Evolutionary conservation across 2,329 filamentous ascomycete species (phyloP).

Genomic region (Cladophialophora yegresii): DNA sequence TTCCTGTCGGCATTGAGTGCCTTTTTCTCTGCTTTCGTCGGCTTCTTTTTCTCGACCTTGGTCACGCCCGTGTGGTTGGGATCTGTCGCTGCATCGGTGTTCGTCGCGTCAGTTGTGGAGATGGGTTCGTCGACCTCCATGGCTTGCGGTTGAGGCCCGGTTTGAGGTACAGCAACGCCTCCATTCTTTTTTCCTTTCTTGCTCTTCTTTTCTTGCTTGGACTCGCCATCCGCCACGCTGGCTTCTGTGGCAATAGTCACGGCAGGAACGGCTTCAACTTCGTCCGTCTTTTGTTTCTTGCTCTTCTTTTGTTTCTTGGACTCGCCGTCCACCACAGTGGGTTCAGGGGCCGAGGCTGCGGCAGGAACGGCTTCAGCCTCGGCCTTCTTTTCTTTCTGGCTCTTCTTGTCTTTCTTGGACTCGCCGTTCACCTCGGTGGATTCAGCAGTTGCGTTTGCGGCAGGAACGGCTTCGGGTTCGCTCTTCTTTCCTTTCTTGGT

Average conservation of each 20-base stretch:
- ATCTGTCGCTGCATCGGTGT: not conserved
- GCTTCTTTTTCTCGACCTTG: constrained; percentile 18
- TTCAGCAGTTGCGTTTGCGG: constrained; percentile 6
- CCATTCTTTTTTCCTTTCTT: not conserved
- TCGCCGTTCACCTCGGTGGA: not conserved
- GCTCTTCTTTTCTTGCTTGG: constrained; percentile 17
- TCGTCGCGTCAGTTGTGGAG: not conserved
- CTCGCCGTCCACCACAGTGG: constrained; percentile 16
- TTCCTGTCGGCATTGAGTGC: constrained; percentile 8
- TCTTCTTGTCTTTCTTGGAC: constrained; percentile 18
- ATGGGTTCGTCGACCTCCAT: not conserved
- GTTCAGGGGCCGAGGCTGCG: too few species aligned
- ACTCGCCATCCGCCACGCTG: not conserved
- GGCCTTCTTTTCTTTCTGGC: not conserved
- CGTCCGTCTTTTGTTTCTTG: constrained; percentile 35
- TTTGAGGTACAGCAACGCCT: not conserved
- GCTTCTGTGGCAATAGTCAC: constrained; percentile 1
- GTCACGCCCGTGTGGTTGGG: not conserved
- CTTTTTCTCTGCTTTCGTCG: constrained; percentile 10
- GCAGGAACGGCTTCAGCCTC: too few species aligned
- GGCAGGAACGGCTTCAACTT: constrained; percentile 33
- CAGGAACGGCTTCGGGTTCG: constrained; percentile 33
- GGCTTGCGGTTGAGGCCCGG: not conserved
- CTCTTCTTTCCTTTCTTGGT: constrained; percentile 38
- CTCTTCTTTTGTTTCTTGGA: constrained; percentile 40